Conservation (phyloP, 108 stramenopile genomes). For the Nitzschia sp. region DNA sequence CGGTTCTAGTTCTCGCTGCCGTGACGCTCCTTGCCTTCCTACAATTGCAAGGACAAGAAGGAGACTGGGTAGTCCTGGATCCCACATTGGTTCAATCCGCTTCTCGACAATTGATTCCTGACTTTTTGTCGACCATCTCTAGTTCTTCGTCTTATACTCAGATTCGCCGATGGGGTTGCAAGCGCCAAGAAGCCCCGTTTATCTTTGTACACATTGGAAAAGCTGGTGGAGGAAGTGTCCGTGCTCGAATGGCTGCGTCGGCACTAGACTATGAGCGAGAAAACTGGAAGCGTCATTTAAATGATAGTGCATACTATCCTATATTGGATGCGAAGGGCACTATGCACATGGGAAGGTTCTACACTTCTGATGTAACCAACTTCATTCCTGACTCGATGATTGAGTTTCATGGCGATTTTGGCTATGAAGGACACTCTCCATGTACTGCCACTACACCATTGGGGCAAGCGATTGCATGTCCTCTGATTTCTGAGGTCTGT, state of each 20-base stretch:
- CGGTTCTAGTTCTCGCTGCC: too few relatives aligned
- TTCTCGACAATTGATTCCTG: too few relatives aligned
- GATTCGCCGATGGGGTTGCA: conserved; percentile 51
- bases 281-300: neutral
- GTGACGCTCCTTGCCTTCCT: too few relatives aligned
- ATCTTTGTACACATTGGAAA: conserved; percentile 57
- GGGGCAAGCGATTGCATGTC: conserved; percentile 44
- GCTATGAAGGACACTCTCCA: conserved; percentile 30
- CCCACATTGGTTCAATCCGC: too few relatives aligned
- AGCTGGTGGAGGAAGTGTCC: conserved; percentile 39
- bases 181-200: conserved; percentile 32
- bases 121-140: too few relatives aligned
- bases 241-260: conserved; percentile 36
- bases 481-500: neutral
- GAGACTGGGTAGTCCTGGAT: too few relatives aligned
- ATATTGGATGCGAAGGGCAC: neutral
- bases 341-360: neutral
- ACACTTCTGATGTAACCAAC: conserved; percentile 1
- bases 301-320: conserved; percentile 6
- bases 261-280: conserved; percentile 30
- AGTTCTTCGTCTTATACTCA: neutral
- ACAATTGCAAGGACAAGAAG: too few relatives aligned
- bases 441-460: conserved; percentile 50
- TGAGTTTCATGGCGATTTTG: neutral
- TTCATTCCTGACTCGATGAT: conserved; percentile 1